Base-by-base conservation (phyloP, 2,329 filamentous ascomycete genomes). In the Xylariaceae sp. region DNA sequence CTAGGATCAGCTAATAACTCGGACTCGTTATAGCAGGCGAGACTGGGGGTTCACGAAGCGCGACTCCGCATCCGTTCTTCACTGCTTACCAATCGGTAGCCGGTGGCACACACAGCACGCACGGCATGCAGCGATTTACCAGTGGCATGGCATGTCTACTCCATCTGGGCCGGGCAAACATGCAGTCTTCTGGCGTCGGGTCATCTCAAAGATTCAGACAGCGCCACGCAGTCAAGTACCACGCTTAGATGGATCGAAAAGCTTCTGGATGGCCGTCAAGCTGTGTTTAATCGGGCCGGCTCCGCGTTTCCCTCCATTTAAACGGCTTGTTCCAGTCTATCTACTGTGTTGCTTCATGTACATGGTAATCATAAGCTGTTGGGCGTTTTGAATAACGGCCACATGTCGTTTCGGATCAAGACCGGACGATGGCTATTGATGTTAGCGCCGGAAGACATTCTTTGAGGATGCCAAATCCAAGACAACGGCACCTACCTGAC, bases 321-420 rank as follows among this genome's bases (percentile, higher is more conserved):
- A 26, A 4, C 8, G 26, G 26, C 5, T 26, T 8, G 26, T 26
- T 26, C 26, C 26, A 8, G 26, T 26, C 26, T 8, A 26, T 26
- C 26, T 26, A 26, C 26, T 26, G 26, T 26, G 8, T 8, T 8
- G 26, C 26, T 26, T 26, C 26, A 26, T 8, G 26, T 26, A 26
- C 19, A 29, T 45, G 49, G 22, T 15, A 19, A 22, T 42, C 37
- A 9, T 48, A 18, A 21, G 47, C 34, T 29, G 40, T 26, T 19
- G 4, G 36, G 40, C 32, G 12, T 19, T 15, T 36, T 26, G 29
- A 26, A 3, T 26, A 21, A 45, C 3, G 30, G 19, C 8, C 39
- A 18, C 15, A 12, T 21, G 47, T 37, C 39, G 42, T 55, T 42
- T 21, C n/a, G n/a, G 32, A 45, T 46, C 41, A 54, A 46, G 41